Evolutionary conservation across 176 grass and related monocot genomes (phyloP).

Genomic region (Saccharum officinarum): DNA sequence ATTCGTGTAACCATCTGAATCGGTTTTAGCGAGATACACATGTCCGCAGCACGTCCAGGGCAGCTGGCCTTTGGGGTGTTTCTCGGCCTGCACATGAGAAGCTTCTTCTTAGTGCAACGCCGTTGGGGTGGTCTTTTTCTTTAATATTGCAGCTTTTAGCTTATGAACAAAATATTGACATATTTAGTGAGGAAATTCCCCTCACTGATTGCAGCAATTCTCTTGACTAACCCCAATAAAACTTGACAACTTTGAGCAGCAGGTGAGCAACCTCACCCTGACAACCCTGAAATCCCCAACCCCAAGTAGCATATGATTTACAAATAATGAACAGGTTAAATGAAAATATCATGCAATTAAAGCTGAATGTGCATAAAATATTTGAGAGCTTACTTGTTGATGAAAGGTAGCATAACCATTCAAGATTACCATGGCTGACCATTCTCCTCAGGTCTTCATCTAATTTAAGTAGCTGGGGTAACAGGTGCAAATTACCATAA

Average conservation of each 20-base stretch:
- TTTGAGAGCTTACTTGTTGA: constrained; percentile 71
- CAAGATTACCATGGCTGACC: constrained; percentile 54
- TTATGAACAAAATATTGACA: neutral
- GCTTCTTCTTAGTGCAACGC: neutral
- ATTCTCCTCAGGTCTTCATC: constrained; percentile 48
- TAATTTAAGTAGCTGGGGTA: constrained; percentile 60
- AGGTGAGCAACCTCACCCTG: neutral
- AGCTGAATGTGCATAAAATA: neutral
- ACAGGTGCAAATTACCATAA: constrained; percentile 21
- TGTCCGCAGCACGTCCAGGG: neutral
- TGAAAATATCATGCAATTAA: neutral
- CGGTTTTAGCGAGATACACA: neutral
- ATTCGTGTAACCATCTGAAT: neutral
- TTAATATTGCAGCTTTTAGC: neutral
- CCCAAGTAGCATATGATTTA: constrained; percentile 14
- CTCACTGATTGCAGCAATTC: neutral
- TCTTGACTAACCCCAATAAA: neutral
- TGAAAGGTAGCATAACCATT: constrained; percentile 83
- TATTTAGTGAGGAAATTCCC: neutral
- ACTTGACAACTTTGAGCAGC: neutral
- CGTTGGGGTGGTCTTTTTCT: neutral
- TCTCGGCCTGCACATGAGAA: neutral
- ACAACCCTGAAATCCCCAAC: neutral
- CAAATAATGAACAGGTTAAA: neutral
- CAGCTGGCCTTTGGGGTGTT: neutral